Conservation (phyloP, 2,329 filamentous ascomycete genomes). For the Catunica adiposa region DNA sequence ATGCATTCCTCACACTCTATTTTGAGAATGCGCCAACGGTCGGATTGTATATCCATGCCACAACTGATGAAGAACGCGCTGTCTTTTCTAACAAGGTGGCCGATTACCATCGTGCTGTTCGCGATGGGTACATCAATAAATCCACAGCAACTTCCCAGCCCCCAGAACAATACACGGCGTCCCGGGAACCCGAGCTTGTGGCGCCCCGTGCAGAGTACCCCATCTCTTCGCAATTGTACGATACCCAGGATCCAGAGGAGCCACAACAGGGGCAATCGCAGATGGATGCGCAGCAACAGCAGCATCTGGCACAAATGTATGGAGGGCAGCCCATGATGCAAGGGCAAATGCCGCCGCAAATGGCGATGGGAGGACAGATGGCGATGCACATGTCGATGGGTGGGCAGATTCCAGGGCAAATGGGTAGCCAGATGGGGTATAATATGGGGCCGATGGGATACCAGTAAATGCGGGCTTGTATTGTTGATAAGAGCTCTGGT, state of each 20-base stretch:
- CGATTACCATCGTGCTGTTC: slow-evolving; percentile 25
- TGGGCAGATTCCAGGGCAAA: background rate
- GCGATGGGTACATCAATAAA: background rate
- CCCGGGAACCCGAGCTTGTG: background rate
- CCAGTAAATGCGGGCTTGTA: background rate
- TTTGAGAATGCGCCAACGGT: slow-evolving; percentile 24
- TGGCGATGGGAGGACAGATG: background rate
- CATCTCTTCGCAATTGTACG: slow-evolving; percentile 1
- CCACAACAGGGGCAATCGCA: background rate
- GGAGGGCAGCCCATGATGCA: background rate
- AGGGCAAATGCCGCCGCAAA: background rate
- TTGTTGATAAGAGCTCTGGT: too few relatives aligned
- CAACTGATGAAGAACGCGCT: slow-evolving; percentile 28
- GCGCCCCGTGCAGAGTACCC: background rate
- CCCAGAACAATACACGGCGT: background rate
- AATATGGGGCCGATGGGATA: background rate
- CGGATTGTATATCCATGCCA: slow-evolving; percentile 40
- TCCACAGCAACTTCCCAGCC: background rate
- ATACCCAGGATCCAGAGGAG: slow-evolving; percentile 1
- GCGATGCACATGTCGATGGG: background rate
- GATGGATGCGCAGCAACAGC: background rate
- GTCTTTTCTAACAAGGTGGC: slow-evolving; percentile 27
- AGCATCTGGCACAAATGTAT: background rate
- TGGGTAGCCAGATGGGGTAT: background rate
- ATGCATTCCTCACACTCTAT: slow-evolving; percentile 36